Conservation (phyloP, 345 rosid genomes). For the Arabis alpina region DNA sequence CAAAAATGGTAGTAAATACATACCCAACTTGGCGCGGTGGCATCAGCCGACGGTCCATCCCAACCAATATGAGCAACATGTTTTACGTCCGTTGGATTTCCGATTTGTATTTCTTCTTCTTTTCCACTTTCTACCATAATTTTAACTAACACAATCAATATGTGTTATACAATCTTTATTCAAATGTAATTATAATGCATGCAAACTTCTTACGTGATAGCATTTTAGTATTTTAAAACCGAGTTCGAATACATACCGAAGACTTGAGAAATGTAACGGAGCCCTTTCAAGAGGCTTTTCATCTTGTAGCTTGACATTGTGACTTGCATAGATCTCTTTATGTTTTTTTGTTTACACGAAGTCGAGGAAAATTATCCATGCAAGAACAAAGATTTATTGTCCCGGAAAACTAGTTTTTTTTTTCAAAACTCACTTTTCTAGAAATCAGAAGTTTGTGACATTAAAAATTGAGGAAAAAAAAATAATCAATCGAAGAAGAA, state of each 20-base stretch:
- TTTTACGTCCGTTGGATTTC: constrained; percentile 88
- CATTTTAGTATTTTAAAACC: neutral
- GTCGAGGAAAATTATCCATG: neutral
- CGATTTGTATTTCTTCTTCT: constrained; percentile 82
- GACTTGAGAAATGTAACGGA: constrained; percentile 76
- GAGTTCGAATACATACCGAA: constrained; percentile 53
- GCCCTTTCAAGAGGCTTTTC: constrained; percentile 81
- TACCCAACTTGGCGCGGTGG: constrained; percentile 67
- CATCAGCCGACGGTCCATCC: constrained; percentile 63
- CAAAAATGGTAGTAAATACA: neutral
- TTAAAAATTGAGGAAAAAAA: neutral
- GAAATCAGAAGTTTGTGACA: neutral
- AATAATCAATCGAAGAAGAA: neutral
- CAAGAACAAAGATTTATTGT: constrained; percentile 7
- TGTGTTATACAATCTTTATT: neutral
- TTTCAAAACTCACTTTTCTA: constrained; percentile 1
- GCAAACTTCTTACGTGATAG: constrained; percentile 24
- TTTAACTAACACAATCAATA: constrained; percentile 16
- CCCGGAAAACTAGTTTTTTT: neutral
- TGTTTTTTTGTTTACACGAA: neutral
- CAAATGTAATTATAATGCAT: constrained; percentile 15
- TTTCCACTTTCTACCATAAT: constrained; percentile 59
- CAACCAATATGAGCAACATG: constrained; percentile 95
- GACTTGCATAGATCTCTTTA: constrained; percentile 24
- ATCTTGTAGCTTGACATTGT: constrained; percentile 65